A percentile compares a stretch with the other conserved stretches of the same genome.
phyloP scores from a whole-genome alignment of 768 basidiomycete species.

The Kwoniella pini region DNA sequence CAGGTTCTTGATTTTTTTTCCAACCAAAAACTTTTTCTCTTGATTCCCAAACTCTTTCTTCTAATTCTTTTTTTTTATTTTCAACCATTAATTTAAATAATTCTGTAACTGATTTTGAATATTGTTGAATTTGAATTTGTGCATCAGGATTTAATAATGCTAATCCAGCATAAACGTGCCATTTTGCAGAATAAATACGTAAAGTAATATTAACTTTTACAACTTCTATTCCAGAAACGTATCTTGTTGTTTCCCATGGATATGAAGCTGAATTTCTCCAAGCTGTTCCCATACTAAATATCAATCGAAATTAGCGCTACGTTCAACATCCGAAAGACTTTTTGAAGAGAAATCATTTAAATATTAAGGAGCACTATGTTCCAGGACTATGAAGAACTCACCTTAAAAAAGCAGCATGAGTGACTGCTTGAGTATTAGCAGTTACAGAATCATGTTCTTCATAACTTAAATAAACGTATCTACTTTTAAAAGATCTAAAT shows the following conservation, averaged over 20 bases:
- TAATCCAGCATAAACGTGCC: slow-evolving; percentile 99
- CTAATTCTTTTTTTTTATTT: slow-evolving; percentile 61
- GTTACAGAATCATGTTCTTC: slow-evolving; percentile 95
- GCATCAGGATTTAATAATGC: slow-evolving; percentile 95
- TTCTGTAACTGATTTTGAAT: slow-evolving; percentile 77
- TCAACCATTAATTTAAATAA: slow-evolving; percentile 94
- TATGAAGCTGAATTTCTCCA: slow-evolving; percentile 77
- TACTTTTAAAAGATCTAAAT: slow-evolving; percentile 73
- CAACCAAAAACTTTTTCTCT: slow-evolving; percentile 73
- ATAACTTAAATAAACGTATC: slow-evolving; percentile 90
- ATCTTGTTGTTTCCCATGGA: slow-evolving; percentile 90
- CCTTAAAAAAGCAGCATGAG: slow-evolving; percentile 96
- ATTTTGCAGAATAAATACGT: slow-evolving; percentile 94
- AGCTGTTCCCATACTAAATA: slow-evolving; percentile 94
- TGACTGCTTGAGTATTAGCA: slow-evolving; percentile 97
- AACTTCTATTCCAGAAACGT: slow-evolving; percentile 95
- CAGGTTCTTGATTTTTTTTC: slow-evolving; percentile 37
- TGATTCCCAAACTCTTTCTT: slow-evolving; percentile 71
- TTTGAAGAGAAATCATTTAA: too few relatives aligned
- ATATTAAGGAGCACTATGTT: too few relatives aligned
- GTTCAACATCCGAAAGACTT: too few relatives aligned
- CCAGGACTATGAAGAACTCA: slow-evolving; percentile 53
- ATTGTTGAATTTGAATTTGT: slow-evolving; percentile 84
- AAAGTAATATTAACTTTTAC: slow-evolving; percentile 96
- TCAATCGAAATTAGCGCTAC: too few relatives aligned